Evolutionary conservation across 2,329 filamentous ascomycete species (phyloP).

Genomic region (Whalleya microplaca): DNA sequence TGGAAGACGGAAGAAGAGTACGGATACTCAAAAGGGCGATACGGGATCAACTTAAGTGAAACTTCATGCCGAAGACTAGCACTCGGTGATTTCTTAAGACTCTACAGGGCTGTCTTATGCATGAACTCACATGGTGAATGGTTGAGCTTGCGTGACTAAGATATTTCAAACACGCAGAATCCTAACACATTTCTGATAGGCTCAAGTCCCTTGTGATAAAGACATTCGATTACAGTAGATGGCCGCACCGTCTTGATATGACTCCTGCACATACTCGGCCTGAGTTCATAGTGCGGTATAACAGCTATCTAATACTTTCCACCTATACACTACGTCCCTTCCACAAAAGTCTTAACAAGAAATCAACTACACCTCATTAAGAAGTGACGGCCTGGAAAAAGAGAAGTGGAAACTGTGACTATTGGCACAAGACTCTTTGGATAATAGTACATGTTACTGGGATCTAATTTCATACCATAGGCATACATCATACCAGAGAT

Average conservation of each 20-base stretch:
- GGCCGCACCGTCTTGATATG: neutral
- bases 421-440: too few species aligned
- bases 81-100: neutral
- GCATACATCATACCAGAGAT: neutral
- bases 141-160: neutral
- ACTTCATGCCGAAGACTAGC: neutral
- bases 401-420: neutral
- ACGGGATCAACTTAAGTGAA: neutral
- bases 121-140: neutral
- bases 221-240: neutral
- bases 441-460: neutral
- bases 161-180: neutral
- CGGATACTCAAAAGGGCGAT: neutral
- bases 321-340: neutral
- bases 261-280: neutral
- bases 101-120: neutral
- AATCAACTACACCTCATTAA: neutral
- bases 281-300: neutral
- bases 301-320: neutral
- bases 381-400: neutral
- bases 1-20: neutral
- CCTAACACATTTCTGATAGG: neutral
- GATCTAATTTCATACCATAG: neutral
- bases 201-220: neutral
- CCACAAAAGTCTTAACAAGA: neutral